Conservation (phyloP, 345 rosid species). For the Dipteronia dyeriana region DNA sequence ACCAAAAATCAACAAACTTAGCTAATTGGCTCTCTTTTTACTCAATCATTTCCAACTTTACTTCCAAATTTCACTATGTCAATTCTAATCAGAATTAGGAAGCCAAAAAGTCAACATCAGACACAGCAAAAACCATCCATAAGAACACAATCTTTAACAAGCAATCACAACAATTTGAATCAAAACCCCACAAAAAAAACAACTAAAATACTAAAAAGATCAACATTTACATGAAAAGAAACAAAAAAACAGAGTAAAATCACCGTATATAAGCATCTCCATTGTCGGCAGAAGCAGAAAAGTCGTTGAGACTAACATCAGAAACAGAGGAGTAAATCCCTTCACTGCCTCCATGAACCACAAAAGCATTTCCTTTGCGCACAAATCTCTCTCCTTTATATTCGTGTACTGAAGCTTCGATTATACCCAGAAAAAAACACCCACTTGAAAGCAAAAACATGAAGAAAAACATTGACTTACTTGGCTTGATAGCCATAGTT, state of each 20-base stretch:
- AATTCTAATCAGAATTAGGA: too few species aligned
- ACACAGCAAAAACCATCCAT: constrained; percentile 3
- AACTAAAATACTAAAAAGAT: background rate
- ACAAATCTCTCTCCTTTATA: constrained; percentile 72
- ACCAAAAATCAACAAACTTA: background rate
- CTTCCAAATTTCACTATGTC: background rate
- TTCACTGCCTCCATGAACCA: constrained; percentile 94
- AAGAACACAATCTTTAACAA: constrained; percentile 19
- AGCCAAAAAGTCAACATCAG: background rate
- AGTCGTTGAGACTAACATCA: constrained; percentile 24
- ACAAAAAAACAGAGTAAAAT: constrained; percentile 15
- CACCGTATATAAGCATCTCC: constrained; percentile 72
- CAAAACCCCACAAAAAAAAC: constrained; percentile 13
- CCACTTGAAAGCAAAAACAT: constrained; percentile 28
- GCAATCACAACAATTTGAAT: background rate
- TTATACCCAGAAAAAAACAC: constrained; percentile 23
- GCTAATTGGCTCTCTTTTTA: background rate
- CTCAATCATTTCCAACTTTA: background rate
- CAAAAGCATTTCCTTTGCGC: constrained; percentile 86
- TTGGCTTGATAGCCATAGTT: constrained; percentile 23
- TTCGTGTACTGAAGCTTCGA: constrained; percentile 81
- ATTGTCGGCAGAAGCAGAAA: constrained; percentile 34
- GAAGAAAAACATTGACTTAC: constrained; percentile 17
- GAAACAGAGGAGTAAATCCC: constrained; percentile 77
- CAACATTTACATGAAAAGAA: background rate